Evolutionary conservation across 75 land plant genomes (phyloP).

Genomic region (Sequoiadendron giganteum): DNA sequence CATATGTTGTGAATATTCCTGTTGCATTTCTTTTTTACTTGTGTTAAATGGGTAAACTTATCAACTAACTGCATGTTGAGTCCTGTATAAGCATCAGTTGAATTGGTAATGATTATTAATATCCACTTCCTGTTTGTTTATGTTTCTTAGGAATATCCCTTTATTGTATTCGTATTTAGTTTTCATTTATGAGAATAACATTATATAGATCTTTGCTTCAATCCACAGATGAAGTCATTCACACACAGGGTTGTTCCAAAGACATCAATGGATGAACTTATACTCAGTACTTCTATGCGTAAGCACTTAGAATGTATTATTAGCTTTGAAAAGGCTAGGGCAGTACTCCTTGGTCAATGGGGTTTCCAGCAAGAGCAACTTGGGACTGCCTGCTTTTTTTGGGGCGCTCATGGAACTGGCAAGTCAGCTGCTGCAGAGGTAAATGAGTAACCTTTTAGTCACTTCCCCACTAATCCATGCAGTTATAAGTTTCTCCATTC

Average conservation of each 20-base stretch:
- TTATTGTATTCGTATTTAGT: neutral
- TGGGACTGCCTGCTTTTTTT: slow-evolving; percentile 34
- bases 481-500: neutral
- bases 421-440: slow-evolving; percentile 34
- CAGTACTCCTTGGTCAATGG: slow-evolving; percentile 35
- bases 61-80: neutral
- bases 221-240: slow-evolving; percentile 28
- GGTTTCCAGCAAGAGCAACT: slow-evolving; percentile 32
- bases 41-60: neutral
- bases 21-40: neutral
- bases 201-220: neutral
- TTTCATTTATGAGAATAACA: slow-evolving; percentile 3
- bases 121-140: neutral
- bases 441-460: neutral
- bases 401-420: slow-evolving; percentile 32
- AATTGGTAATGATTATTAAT: neutral
- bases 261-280: slow-evolving; percentile 27
- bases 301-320: slow-evolving; percentile 22
- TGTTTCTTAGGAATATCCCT: neutral
- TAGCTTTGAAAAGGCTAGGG: slow-evolving; percentile 32
- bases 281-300: slow-evolving; percentile 22
- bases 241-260: slow-evolving; percentile 35
- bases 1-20: neutral
- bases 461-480: neutral
- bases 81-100: neutral